Conservation (phyloP, 2,329 filamentous ascomycete species). For the Pyricularia sp. region DNA sequence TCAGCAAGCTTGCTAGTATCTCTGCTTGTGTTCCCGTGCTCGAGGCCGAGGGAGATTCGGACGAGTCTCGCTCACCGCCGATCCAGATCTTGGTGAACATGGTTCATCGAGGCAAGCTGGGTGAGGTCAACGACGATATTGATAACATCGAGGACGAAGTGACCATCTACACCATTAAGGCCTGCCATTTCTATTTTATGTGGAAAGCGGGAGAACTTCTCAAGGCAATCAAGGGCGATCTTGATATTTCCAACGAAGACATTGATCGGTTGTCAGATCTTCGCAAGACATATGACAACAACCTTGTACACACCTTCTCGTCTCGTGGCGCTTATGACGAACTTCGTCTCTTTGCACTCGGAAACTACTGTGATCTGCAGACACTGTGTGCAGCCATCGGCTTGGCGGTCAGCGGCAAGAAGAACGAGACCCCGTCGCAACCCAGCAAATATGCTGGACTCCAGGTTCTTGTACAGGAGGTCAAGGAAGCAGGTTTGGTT, state of each 20-base stretch:
- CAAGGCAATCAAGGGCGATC: conserved; percentile 43
- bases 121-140: conserved; percentile 58
- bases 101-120: conserved; percentile 62
- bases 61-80: conserved; percentile 38
- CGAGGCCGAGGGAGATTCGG: conserved; percentile 48
- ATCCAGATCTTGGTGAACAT: conserved; percentile 66
- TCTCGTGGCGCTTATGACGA: conserved; percentile 65
- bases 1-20: conserved; percentile 71
- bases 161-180: conserved; percentile 65
- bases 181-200: conserved; percentile 83
- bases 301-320: conserved; percentile 59
- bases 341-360: conserved; percentile 65
- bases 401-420: conserved; percentile 17
- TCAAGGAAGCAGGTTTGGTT: conserved; percentile 49
- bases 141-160: conserved; percentile 74
- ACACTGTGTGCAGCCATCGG: conserved; percentile 69
- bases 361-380: conserved; percentile 73
- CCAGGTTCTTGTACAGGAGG: conserved; percentile 54
- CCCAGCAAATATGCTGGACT: conserved; percentile 42
- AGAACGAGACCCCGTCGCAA: conserved; percentile 24
- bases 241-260: conserved; percentile 44
- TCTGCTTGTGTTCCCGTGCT: conserved; percentile 69
- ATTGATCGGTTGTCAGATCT: conserved; percentile 50
- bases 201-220: conserved; percentile 69
- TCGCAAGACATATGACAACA: conserved; percentile 48